These are phyloP conservation scores for Dalbergia cochinchinensis DNA, from an alignment of 306 rosid species.

Conservation along the genomic window DNA sequence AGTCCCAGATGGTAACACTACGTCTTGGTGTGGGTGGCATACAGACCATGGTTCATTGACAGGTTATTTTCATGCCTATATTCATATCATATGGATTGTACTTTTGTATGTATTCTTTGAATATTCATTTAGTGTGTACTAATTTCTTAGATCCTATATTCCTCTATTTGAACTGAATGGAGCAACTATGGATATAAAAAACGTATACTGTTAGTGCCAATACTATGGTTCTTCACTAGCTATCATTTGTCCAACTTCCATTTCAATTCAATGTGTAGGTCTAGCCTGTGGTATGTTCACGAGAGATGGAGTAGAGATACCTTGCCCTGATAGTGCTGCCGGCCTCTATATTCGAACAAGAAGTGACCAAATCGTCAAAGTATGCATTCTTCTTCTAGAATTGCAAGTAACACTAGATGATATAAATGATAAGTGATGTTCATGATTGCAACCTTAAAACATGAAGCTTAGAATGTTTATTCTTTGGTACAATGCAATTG, in stretches of 20 bases:
- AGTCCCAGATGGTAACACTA: slow-evolving; percentile 53
- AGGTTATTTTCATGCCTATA: slow-evolving; percentile 59
- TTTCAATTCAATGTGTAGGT: slow-evolving; percentile 69
- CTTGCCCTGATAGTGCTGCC: slow-evolving; percentile 85
- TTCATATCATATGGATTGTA: slow-evolving; percentile 2
- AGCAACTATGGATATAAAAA: slow-evolving; percentile 2
- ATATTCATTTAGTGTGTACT: slow-evolving; percentile 8
- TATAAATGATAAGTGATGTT: slow-evolving; percentile 15
- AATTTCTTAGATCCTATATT: slow-evolving; percentile 1
- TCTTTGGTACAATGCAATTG: slow-evolving; percentile 29
- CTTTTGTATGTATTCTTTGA: not conserved
- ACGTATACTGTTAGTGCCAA: slow-evolving; percentile 7
- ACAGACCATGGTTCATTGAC: slow-evolving; percentile 97
- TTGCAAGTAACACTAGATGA: slow-evolving; percentile 34
- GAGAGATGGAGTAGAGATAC: slow-evolving; percentile 79
- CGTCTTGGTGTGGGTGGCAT: slow-evolving; percentile 99
- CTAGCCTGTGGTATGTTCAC: slow-evolving; percentile 75
- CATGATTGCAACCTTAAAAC: slow-evolving; percentile 23
- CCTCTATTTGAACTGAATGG: slow-evolving; percentile 30
- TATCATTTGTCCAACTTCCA: slow-evolving; percentile 40
- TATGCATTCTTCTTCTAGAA: slow-evolving; percentile 50
- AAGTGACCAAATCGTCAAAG: slow-evolving; percentile 86
- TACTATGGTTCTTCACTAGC: slow-evolving; percentile 28
- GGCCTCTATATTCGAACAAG: slow-evolving; percentile 89
- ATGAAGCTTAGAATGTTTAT: slow-evolving; percentile 23